These are phyloP conservation scores for Suillus clintonianus DNA, from an alignment of 768 basidiomycete species.

Conservation along the genomic window DNA sequence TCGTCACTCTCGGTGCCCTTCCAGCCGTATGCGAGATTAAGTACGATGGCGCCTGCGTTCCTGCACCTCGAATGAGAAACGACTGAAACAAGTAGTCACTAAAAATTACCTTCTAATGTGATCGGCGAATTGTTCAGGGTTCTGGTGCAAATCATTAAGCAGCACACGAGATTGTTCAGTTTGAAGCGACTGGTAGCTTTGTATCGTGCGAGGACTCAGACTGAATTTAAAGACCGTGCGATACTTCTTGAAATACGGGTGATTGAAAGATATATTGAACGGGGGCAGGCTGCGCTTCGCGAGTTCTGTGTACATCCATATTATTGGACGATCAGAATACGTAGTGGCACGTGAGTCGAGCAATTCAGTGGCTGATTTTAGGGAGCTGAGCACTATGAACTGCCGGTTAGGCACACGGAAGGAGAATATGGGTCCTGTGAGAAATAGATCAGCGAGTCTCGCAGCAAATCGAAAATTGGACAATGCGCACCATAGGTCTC, in stretches of 20 bases:
- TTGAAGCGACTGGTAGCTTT: neutral
- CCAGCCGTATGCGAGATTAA: neutral
- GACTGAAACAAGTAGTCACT: neutral
- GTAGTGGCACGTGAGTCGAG: neutral
- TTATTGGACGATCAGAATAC: neutral
- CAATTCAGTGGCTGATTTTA: neutral
- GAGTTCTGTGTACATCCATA: neutral
- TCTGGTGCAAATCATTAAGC: neutral
- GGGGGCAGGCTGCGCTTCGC: neutral
- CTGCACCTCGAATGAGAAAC: neutral
- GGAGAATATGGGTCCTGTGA: neutral
- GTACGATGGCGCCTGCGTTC: neutral
- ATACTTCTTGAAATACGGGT: conserved; percentile 1
- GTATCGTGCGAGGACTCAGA: neutral
- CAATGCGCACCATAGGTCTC: neutral
- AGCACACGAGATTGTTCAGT: neutral
- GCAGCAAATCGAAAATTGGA: neutral
- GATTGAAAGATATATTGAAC: neutral
- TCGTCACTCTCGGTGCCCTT: neutral
- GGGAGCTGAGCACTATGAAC: neutral
- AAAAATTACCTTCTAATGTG: neutral
- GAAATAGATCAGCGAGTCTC: neutral
- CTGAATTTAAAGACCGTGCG: neutral
- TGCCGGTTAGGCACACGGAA: neutral
- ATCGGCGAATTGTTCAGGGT: neutral